phyloP scores from a whole-genome alignment of 2,329 filamentous ascomycete species.

The Fusarium sterilihyphosum region DNA sequence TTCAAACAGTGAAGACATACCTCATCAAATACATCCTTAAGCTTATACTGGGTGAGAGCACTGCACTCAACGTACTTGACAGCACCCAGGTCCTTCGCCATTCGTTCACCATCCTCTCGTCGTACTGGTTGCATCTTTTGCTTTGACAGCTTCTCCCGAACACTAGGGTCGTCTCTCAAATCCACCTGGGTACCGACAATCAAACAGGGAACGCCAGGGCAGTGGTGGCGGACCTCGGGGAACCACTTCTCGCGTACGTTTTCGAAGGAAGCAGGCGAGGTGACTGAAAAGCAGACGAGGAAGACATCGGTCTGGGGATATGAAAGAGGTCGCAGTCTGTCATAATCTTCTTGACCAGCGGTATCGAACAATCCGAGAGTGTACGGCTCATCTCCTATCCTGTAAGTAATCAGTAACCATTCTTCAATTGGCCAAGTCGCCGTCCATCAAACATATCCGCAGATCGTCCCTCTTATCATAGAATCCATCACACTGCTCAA shows the following conservation, averaged over 20 bases:
- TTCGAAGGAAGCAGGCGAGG: constrained; percentile 96
- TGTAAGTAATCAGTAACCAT: constrained; percentile 52
- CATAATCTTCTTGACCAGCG: constrained; percentile 99
- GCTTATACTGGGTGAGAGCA: constrained; percentile 95
- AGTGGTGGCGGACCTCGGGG: constrained; percentile 98
- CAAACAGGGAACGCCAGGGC: constrained; percentile 94
- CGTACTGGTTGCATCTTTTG: constrained; percentile 96
- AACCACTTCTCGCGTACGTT: constrained; percentile 99
- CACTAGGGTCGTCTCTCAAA: constrained; percentile 86
- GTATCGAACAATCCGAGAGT: constrained; percentile 98
- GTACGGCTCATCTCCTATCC: constrained; percentile 99
- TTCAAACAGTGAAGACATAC: constrained; percentile 60
- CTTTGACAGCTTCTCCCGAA: constrained; percentile 90
- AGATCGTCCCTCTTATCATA: not conserved
- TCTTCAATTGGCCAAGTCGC: not conserved
- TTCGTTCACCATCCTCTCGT: constrained; percentile 92
- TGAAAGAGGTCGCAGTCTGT: constrained; percentile 92
- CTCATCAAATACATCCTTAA: constrained; percentile 99
- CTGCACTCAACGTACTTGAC: constrained; percentile 99
- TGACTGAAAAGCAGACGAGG: constrained; percentile 98
- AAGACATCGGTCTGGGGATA: constrained; percentile 99
- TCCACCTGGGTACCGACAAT: constrained; percentile 98
- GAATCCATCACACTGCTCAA: constrained; percentile 3
- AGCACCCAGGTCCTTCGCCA: constrained; percentile 97
- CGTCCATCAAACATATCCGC: constrained; percentile 6